Conservation (phyloP, 441 rosid species). For the Populus hybrid region DNA sequence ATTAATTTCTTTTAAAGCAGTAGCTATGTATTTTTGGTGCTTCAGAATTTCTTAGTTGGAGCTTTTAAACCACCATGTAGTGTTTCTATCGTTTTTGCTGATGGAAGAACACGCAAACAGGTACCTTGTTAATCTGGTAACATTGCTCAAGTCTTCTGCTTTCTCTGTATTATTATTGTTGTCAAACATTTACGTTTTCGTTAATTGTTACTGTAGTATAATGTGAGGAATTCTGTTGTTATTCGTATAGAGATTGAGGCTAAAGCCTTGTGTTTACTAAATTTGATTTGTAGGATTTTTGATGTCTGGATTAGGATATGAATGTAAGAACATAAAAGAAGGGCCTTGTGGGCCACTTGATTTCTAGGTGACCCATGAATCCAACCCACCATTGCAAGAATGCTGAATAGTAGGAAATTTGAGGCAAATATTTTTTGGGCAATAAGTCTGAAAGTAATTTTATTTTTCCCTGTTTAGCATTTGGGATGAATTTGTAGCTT, state of each 20-base stretch:
- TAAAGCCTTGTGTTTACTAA: background rate
- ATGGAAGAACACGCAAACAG: conserved; percentile 82
- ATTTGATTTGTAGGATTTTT: background rate
- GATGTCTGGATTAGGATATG: background rate
- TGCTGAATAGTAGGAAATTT: background rate
- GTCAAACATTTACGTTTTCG: background rate
- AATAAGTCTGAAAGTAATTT: background rate
- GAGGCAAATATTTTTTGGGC: background rate
- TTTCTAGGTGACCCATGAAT: background rate
- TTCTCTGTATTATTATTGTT: background rate
- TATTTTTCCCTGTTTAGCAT: background rate
- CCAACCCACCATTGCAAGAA: background rate
- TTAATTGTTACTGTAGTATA: background rate
- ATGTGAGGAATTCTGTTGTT: background rate
- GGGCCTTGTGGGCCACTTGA: background rate
- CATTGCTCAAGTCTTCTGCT: background rate
- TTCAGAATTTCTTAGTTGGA: conserved; percentile 85
- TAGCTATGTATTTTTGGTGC: background rate
- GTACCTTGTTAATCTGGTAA: no score
- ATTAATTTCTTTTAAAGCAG: background rate
- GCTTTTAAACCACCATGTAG: conserved; percentile 91
- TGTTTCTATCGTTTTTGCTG: conserved; percentile 63
- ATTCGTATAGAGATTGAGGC: background rate
- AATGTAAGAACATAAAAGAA: background rate
- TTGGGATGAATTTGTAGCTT: background rate